phyloP scores from a whole-genome alignment of 108 stramenopile genomes.

The Chaetoceros muelleri region DNA sequence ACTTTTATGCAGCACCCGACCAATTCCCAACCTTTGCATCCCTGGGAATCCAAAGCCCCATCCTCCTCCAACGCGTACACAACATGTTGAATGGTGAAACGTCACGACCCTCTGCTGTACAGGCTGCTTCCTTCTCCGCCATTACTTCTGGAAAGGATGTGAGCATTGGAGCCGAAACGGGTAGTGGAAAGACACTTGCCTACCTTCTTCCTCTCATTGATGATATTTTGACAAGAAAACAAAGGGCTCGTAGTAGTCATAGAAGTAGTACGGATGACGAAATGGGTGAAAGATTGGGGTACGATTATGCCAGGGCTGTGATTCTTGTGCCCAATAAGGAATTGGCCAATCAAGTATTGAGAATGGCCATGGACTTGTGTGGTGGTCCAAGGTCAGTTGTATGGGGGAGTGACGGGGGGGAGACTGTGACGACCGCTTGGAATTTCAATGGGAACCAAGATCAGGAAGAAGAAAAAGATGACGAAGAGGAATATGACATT shows the following conservation, averaged over 20 bases:
- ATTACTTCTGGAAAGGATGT: constrained; percentile 44
- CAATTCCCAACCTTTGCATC: constrained; percentile 39
- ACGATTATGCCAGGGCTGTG: constrained; percentile 67
- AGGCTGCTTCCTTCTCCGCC: constrained; percentile 46
- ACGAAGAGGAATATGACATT: constrained; percentile 27
- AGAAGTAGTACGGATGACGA: not conserved
- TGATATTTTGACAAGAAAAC: constrained; percentile 50
- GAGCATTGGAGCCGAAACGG: constrained; percentile 91
- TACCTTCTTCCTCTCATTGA: constrained; percentile 87
- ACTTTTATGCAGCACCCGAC: constrained; percentile 30
- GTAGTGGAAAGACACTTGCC: constrained; percentile 93
- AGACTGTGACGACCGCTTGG: constrained; percentile 15
- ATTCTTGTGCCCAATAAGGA: constrained; percentile 88
- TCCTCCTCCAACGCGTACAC: constrained; percentile 46
- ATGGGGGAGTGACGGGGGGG: constrained; percentile 26
- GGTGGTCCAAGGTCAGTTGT: constrained; percentile 28
- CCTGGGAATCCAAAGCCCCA: constrained; percentile 52
- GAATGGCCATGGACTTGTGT: constrained; percentile 66
- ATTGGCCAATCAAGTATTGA: constrained; percentile 72
- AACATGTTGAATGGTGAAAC: constrained; percentile 20
- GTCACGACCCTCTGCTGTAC: constrained; percentile 56
- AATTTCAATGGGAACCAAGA: constrained; percentile 3
- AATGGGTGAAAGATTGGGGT: constrained; percentile 23
- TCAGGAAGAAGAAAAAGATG: constrained; percentile 5
- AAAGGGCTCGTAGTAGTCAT: constrained; percentile 5